Base-by-base conservation (phyloP, 106 monocot species). In the Dioscorea dumetorum region DNA sequence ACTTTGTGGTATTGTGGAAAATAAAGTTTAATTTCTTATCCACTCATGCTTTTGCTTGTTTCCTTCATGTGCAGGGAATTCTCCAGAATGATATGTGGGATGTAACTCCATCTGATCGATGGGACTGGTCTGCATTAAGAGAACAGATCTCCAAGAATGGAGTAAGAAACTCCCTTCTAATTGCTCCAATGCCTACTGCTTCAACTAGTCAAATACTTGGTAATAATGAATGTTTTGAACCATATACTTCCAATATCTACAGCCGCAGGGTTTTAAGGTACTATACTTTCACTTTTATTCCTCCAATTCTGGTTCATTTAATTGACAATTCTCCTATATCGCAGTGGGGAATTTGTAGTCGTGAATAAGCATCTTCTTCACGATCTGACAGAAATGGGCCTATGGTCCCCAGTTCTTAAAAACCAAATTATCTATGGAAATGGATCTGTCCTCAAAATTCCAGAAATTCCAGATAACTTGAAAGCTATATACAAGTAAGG, bases 141-240 rank as follows among this genome's bases (percentile, higher is more conserved):
- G 66, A 78, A 58, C 73, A 79, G 78, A 87, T 97, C 53, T 78
- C 80, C 17, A 76, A 71, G 63, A 80, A 87, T 73, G 97, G 89
- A 20, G 72, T 90, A 14, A 84, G 97, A 64, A 97, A 97, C 71
- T 97, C 91, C 12, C 97, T 97, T 77, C 89, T 97, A 53, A 71
- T 97, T 69, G 97, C 97, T 60, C 92, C 97, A 5, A 92, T 97
- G 97, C 97, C 97, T 2, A 97, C 97, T 65, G 92, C 97, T 64
- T 97, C 97, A 66, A 97, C 97, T 5, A 97, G 97, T 62, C 97
- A 97, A 64, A 97, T 97, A 67, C 88, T 97, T 24, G 97, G 97
- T 8, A 97, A 97, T 71, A 94, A 94, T 58, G 94, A 94, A 63
- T 94, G 94, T 32, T 94, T 94, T 62, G 90, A 94, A 71, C 94